Evolutionary conservation across 441 rosid species (phyloP), one percentile per base, ranked within the genome.

Genomic region (Metrosideros polymorpha): DNA sequence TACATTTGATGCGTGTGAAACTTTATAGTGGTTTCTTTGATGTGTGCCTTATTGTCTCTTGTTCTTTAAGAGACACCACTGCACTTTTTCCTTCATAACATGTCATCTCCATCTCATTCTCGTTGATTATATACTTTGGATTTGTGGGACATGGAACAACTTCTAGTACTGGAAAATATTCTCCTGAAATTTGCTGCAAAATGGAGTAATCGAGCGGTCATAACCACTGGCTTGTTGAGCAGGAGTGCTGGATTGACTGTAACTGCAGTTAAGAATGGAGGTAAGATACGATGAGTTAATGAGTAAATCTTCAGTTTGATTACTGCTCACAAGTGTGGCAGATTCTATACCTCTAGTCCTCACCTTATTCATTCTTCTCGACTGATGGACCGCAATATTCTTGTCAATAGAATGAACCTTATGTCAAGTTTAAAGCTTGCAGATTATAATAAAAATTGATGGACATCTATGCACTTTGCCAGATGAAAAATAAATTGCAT

Each of bases 181-280:
- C 94, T 97, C 91, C 90, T 96, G 89, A 96, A 96, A 91, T 95
- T 96, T 95, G 94, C 99, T 84, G 98, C 97, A 84, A 97, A 98
- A 87, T 90, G 95, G 87, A 94, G 98, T 93, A 96, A 94, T 91
- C 91, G 97, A 86, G 94, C 98, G 87, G 98, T 98, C 83, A 96
- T 96, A 85, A 96, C 97, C 75, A 98, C 98, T 66, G 98, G 99
- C 63, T 87, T 98, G 91, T 99, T 99, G 87, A 98, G 99, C 91
- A 96, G 98, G 45, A 95, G 99, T 92, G 99, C 98, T 87, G 99
- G 99, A 86, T 91, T 96, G 94, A 95, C 99, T 75, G 99, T 98
- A 54, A 96, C 98, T 88, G 99, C 99, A 35, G 98, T 96, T 82
- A 96, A 95, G 91, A 98, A 96, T 91, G 98, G 97, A 87, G 99